Evolutionary conservation across 305 asterid species (phyloP), one percentile per base, ranked within the genome.

Genomic region (Fraxinus sp.): DNA sequence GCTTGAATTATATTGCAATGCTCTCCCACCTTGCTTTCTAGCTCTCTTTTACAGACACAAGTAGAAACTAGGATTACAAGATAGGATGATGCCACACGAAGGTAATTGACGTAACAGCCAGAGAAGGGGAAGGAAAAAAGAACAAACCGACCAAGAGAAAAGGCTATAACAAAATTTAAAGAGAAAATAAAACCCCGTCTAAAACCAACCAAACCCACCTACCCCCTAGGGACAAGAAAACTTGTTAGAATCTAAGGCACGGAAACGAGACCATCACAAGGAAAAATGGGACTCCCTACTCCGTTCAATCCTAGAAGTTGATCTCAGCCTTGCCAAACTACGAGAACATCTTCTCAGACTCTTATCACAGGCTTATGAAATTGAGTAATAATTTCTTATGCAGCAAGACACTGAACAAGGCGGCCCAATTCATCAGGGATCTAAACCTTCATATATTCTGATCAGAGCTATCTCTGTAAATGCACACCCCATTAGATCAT

Each of bases 61-160:
- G 80, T 5, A 32, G 80, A 30, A 73, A 83, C 80, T 77, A 79
- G 80, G 87, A 80, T 82, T 78, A 88, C 89, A 90, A 85, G 87
- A 87, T 43, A 52, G 80, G 83, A 84, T 33, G 24, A 64, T 77
- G 84, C 80, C 78, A 77, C 64, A 80, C 86, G 77, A 72, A 59
- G n/a, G 41, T 77, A 72, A 72, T 46, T 73, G 24, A 83, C 57
- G 49, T 7, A 39, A 71, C 30, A 52, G 22, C 4, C 18, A 41
- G 22, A 8, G 62, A 81, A 24, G 22, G 85, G 35, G 59, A 33
- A 77, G 37, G 33, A 33, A 41, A 59, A 77, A 75, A 71, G n/a
- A 4, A 36, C 16, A 32, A 71, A 72, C 22, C 11, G 43, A 72
- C 77, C 26, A 33, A 32, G 28, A 72, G 77, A 72, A 0, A 71